phyloP scores from a whole-genome alignment of 768 basidiomycete genomes.

The Chiua virens region DNA sequence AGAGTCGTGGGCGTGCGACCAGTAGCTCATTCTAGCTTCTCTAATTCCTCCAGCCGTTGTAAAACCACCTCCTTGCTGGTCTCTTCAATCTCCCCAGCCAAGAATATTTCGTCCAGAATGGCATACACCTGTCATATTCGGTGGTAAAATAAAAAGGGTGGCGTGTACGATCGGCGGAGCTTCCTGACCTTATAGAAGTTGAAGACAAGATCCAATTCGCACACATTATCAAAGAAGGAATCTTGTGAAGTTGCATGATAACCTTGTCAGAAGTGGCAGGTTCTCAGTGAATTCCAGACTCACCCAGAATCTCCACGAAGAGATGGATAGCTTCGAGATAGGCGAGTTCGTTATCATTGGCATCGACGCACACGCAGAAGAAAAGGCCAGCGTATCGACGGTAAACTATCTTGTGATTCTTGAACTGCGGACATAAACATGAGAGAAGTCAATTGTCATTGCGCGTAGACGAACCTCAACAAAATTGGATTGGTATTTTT shows the following conservation, averaged over 20 bases:
- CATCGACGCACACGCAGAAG: conserved; percentile 97
- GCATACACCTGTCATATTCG: conserved; percentile 76
- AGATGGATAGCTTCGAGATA: conserved; percentile 98
- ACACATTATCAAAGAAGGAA: conserved; percentile 98
- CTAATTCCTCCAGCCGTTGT: conserved; percentile 84
- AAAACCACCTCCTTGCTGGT: conserved; percentile 97
- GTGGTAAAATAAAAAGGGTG: not conserved
- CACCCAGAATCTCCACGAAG: conserved; percentile 96
- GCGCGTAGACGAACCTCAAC: conserved; percentile 74
- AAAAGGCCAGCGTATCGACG: conserved; percentile 96
- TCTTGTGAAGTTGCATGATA: conserved; percentile 47
- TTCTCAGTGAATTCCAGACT: conserved; percentile 23
- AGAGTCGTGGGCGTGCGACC: conserved; percentile 4
- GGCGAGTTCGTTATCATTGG: conserved; percentile 97
- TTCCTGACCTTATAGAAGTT: conserved; percentile 90
- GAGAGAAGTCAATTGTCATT: not conserved
- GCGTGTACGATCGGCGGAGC: not conserved
- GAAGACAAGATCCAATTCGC: conserved; percentile 96
- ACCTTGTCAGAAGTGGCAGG: not conserved
- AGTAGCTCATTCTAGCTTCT: conserved; percentile 76
- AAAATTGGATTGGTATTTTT: conserved; percentile 99
- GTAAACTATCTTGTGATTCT: conserved; percentile 97
- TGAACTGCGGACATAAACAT: conserved; percentile 61
- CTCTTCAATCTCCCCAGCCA: conserved; percentile 98
- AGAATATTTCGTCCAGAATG: conserved; percentile 96